Evolutionary conservation across 495 filamentous ascomycete genomes (phyloP), one percentile per base, ranked within the genome.

Genomic region (Acidomyces sp.): DNA sequence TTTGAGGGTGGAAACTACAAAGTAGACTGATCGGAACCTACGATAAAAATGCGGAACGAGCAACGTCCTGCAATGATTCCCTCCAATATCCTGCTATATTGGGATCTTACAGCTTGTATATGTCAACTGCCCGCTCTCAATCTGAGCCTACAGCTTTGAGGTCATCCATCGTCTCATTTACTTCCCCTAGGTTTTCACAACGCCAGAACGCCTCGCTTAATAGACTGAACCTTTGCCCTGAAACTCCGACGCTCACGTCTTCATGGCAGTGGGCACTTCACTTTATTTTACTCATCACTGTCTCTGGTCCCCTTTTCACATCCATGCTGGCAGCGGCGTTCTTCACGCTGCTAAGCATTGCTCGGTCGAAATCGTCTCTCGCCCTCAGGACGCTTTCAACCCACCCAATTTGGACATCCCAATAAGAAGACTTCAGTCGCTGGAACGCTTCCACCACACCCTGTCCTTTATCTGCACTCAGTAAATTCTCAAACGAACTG

Each of bases 381-480:
- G 76, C 65, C 59, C 85, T 69, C 41, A 99, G 56, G 45, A 93
- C 90, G 15, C 81, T 76, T 65, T 99, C 90, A n/a, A 96, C 86
- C 90, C 90, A 99, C 20, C 75, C 78, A 37, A 94, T 74, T 61
- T 88, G 85, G 54, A 94, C 65, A 61, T 99, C 90, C 88, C 87
- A 95, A 56, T 93, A 93, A 42, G 75, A 68, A 23, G 63, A 58
- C 66, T 93, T 94, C 61, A 96, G 85, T 12, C 65, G 63, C 49
- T 81, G 83, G 59, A 93, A 96, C 5, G 82, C 75, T 20, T 74
- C 70, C 3, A 83, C 74, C 4, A 95, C 60, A 5, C 34, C 46
- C 12, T 59, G 59, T 4, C 74, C 65, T 64, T 90, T 99, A 18
- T 88, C 80, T 0, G 74, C 66, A 22, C 75, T 72, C 10, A 99